Base-by-base conservation (phyloP, 257 asterid genomes). In the Rubia yunnanensis region DNA sequence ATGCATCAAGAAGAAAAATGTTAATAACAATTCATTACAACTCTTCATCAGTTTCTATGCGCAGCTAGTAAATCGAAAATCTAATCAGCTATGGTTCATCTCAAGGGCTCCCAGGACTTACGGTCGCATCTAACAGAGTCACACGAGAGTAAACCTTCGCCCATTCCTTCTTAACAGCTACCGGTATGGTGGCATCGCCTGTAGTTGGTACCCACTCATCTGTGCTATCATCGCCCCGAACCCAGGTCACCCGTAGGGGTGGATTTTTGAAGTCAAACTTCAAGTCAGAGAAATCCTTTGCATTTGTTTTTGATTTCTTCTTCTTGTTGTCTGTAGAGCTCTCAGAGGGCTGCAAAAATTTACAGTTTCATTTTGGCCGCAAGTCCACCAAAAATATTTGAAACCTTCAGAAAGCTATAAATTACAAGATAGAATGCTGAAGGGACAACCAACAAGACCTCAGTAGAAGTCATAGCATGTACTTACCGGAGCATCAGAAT, bases 261-360 rank as follows among this genome's bases (percentile, higher is more conserved):
- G 80, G 77, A 41, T 71, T 78, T 55, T 26, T 39, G 27, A 76
- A 78, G 34, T 78, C 82, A n/a, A 73, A 77, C 27, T 70, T 66
- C 14, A 77, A 13, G 3, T 64, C 49, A 2, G 76, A 57, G 22
- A 73, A 41, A 34, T 79, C 62, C 63, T 38, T 61, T 11, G 28
- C n/a, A 64, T 28, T 38, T 10, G 52, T 2, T 55, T 72, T 74
- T 3, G 66, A 18, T 49, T 65, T 68, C 63, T 71, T 73, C 23
- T 59, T 66, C 78, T 58, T 77, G 4, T 65, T 57, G 49, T 57
- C 64, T 23, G 50, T 13, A 22, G 70, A 48, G 52, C 63, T 67
- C 58, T 52, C 74, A 13, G 76, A 67, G 41, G 72, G 57, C 84
- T 79, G 74, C 65, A 36, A 60, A 63, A 55, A 20, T 48, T 23